phyloP scores from a whole-genome alignment of 2,329 filamentous ascomycete species.

The Talaromyces albobiverticillius region DNA sequence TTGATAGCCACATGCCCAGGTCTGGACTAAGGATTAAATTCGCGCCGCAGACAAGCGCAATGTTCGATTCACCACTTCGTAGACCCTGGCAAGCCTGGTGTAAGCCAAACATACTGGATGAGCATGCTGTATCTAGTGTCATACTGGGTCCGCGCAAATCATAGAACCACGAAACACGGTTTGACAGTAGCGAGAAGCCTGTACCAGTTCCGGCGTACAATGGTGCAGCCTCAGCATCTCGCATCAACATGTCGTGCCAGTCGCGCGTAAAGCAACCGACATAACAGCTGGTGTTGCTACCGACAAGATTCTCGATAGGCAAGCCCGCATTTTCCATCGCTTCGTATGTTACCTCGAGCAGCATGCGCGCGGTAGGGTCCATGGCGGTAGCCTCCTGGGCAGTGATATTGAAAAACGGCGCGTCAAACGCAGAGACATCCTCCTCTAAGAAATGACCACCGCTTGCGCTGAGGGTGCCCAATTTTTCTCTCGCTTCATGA shows the following conservation, averaged over 20 bases:
- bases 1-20: conserved; percentile 20
- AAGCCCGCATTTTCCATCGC: conserved; percentile 26
- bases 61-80: conserved; percentile 15
- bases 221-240: conserved; percentile 22
- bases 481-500: neutral
- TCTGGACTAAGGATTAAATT: conserved; percentile 36
- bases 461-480: neutral
- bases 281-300: conserved; percentile 21
- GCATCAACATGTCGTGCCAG: conserved; percentile 21
- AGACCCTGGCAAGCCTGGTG: conserved; percentile 26
- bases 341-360: conserved; percentile 24
- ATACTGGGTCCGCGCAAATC: conserved; percentile 27
- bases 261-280: conserved; percentile 18
- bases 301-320: conserved; percentile 18
- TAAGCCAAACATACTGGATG: conserved; percentile 22
- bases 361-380: conserved; percentile 19
- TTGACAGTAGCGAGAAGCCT: conserved; percentile 21
- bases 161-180: conserved; percentile 30
- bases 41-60: conserved; percentile 36
- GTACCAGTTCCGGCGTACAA: conserved; percentile 21
- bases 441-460: conserved; percentile 24
- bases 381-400: conserved; percentile 21
- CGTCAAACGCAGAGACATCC: conserved; percentile 25
- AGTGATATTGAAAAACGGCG: conserved; percentile 28
- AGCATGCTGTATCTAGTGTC: conserved; percentile 30